phyloP scores from a whole-genome alignment of 1,284 basidiomycete species.

The Salmacisia buchloeana region DNA sequence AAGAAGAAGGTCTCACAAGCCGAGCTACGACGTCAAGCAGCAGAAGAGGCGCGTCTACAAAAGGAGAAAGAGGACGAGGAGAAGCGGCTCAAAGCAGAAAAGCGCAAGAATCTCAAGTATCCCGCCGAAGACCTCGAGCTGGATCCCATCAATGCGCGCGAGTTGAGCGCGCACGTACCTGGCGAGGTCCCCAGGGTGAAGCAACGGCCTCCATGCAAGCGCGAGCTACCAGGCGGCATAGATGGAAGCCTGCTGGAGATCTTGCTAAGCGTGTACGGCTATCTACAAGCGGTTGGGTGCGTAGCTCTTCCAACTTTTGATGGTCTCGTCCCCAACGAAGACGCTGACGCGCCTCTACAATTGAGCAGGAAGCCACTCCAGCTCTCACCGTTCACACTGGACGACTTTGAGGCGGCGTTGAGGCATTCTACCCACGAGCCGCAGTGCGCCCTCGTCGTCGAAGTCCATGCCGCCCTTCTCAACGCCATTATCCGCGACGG shows the following conservation, averaged over 20 bases:
- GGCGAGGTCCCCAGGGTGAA: conserved; percentile 62
- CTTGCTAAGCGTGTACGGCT: conserved; percentile 85
- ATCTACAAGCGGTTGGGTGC: conserved; percentile 65
- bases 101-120: conserved; percentile 76
- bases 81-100: conserved; percentile 60
- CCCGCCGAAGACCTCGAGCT: conserved; percentile 57
- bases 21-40: conserved; percentile 2
- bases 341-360: too few relatives aligned
- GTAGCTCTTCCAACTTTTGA: background rate
- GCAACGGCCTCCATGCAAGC: conserved; percentile 5
- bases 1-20: conserved; percentile 14
- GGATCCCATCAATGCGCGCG: conserved; percentile 44
- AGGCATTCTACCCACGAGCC: conserved; percentile 68
- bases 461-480: conserved; percentile 81
- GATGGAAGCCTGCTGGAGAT: conserved; percentile 68
- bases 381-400: conserved; percentile 83
- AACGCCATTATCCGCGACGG: conserved; percentile 72
- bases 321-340: too few relatives aligned
- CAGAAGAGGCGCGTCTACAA: conserved; percentile 52
- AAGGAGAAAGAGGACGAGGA: conserved; percentile 65
- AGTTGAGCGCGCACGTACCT: conserved; percentile 59
- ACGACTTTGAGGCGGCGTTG: conserved; percentile 84
- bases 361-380: conserved; percentile 72
- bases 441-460: conserved; percentile 71
- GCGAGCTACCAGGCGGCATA: conserved; percentile 57